Percentiles rank a stretch among this genome's conserved stretches.
These are phyloP conservation scores for Blastobotrys malaysiensis DNA, from an alignment of 1,139 yeast species.

Conservation along the genomic window DNA sequence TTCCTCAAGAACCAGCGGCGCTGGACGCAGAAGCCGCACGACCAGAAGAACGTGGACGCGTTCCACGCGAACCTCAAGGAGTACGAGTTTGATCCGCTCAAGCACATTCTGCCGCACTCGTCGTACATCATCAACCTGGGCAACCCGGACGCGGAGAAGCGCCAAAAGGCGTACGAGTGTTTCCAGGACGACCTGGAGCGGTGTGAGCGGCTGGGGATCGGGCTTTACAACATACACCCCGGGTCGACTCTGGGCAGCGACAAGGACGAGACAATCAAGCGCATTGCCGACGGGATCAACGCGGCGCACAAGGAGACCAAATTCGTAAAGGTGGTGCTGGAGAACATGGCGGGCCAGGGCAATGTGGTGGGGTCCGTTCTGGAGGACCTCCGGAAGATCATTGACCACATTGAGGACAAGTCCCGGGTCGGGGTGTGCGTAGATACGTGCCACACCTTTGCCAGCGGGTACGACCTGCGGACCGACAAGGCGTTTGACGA, in stretches of 20 bases:
- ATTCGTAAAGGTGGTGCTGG: slow-evolving; percentile 83
- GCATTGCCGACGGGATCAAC: slow-evolving; percentile 74
- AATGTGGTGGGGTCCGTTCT: slow-evolving; percentile 78
- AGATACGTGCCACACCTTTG: slow-evolving; percentile 93
- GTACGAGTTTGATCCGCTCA: slow-evolving; percentile 63
- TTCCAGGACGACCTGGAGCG: slow-evolving; percentile 80
- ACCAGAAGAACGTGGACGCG: slow-evolving; percentile 57
- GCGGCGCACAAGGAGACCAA: slow-evolving; percentile 65
- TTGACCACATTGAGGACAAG: slow-evolving; percentile 70
- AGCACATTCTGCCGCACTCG: slow-evolving; percentile 88
- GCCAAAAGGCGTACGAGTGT: slow-evolving; percentile 67
- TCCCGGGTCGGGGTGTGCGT: slow-evolving; percentile 86
- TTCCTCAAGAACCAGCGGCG: slow-evolving; percentile 85
- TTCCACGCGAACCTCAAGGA: slow-evolving; percentile 59
- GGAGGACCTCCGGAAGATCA: slow-evolving; percentile 70
- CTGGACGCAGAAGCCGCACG: slow-evolving; percentile 81
- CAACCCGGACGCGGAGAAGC: slow-evolving; percentile 80
- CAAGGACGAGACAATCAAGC: slow-evolving; percentile 55
- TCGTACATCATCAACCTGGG: slow-evolving; percentile 89
- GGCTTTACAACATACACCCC: slow-evolving; percentile 89
- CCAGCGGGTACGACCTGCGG: slow-evolving; percentile 91
- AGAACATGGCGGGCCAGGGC: slow-evolving; percentile 98
- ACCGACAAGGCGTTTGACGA: slow-evolving; percentile 48
- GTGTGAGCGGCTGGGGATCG: slow-evolving; percentile 80
- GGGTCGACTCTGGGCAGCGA: slow-evolving; percentile 75